Conservation (phyloP, 495 filamentous ascomycete species). For the Parmelia sp. region DNA sequence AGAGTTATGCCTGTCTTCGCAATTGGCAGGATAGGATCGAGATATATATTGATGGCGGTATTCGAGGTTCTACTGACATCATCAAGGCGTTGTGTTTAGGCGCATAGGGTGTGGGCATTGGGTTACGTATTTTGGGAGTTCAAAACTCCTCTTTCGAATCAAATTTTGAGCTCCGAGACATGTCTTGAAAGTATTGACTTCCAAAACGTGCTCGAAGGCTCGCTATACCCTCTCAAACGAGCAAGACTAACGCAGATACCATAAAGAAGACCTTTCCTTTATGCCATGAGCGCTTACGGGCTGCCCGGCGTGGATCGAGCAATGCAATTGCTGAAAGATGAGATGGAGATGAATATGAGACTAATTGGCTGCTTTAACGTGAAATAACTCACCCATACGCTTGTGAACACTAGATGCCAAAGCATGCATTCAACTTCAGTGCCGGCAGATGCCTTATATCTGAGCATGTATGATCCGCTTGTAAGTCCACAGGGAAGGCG, state of each 20-base stretch:
- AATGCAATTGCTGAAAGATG: constrained; percentile 92
- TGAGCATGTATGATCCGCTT: constrained; percentile 60
- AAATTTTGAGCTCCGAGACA: too few relatives aligned
- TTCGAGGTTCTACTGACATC: constrained; percentile 88
- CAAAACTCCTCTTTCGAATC: too few relatives aligned
- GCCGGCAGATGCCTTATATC: constrained; percentile 62
- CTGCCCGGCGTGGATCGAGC: constrained; percentile 80
- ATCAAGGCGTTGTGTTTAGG: constrained; percentile 93
- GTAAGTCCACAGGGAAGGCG: constrained; percentile 52
- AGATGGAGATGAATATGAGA: constrained; percentile 99
- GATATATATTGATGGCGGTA: constrained; percentile 84
- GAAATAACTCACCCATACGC: constrained; percentile 66
- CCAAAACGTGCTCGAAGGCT: too few relatives aligned
- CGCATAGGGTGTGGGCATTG: constrained; percentile 89
- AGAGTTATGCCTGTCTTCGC: constrained; percentile 89
- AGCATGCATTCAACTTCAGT: constrained; percentile 61
- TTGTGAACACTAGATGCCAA: constrained; percentile 72
- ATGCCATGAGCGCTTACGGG: constrained; percentile 92
- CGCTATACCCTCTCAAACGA: too few relatives aligned
- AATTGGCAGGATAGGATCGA: constrained; percentile 82
- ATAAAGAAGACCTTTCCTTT: constrained; percentile 88
- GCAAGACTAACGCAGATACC: too few relatives aligned
- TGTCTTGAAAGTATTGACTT: too few relatives aligned
- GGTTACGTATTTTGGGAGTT: too few relatives aligned
- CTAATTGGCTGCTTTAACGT: constrained; percentile 72